A percentile compares a stretch with the other conserved stretches of the same genome.
These are phyloP conservation scores for Pythium folliculosum DNA, from an alignment of 352 stramenopile species.

Conservation along the genomic window DNA sequence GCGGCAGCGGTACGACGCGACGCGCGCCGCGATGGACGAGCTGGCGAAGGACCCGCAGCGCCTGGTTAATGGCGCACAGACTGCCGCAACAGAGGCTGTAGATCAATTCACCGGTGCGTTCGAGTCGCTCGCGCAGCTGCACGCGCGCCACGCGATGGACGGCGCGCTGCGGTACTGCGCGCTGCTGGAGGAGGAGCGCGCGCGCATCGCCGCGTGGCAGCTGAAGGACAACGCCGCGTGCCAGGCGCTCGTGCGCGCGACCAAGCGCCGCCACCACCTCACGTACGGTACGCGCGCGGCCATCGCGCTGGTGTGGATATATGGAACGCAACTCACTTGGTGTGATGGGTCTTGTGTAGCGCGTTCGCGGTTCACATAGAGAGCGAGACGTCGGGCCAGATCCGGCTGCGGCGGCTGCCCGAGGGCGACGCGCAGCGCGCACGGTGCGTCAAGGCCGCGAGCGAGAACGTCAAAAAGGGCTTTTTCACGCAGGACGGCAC, in stretches of 20 bases:
- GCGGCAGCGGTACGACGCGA: conserved; percentile 1
- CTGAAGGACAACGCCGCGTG: conserved; percentile 32
- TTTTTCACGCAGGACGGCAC: conserved; percentile 34
- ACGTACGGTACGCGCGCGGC: conserved; percentile 31
- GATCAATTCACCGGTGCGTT: conserved; percentile 32
- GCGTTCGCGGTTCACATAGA: conserved; percentile 66
- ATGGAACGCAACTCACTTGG: background rate
- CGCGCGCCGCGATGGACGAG: background rate
- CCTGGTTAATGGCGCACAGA: background rate
- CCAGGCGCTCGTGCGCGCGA: conserved; percentile 32
- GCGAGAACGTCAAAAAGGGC: conserved; percentile 64
- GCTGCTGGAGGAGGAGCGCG: conserved; percentile 49
- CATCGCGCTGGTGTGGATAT: background rate
- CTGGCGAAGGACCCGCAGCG: background rate
- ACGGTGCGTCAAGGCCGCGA: conserved; percentile 65
- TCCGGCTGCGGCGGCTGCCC: conserved; percentile 52
- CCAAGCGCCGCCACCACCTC: conserved; percentile 48
- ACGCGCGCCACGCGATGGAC: conserved; percentile 35
- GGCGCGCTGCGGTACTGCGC: conserved; percentile 46
- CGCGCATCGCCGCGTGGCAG: conserved; percentile 41
- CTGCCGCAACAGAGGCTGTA: background rate
- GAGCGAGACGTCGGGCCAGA: conserved; percentile 57
- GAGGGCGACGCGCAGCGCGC: conserved; percentile 49
- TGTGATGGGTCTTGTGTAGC: conserved; percentile 21
- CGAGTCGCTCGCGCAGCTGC: conserved; percentile 31